These are phyloP conservation scores for Thecaphora thlaspeos DNA, from an alignment of 1,284 basidiomycete genomes.

Conservation along the genomic window DNA sequence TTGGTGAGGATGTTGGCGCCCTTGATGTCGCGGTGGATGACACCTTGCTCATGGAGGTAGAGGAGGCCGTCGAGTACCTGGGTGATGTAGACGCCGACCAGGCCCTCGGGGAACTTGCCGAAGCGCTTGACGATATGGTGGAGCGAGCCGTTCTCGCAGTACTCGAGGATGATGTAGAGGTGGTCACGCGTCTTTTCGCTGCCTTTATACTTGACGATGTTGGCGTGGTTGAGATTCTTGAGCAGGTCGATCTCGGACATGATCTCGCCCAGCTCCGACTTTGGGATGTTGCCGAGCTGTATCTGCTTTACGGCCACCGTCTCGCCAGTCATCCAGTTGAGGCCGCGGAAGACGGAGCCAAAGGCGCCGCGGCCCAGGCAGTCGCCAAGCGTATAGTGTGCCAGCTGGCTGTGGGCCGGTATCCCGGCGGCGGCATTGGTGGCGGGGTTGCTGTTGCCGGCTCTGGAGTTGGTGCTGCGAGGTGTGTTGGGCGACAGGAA, in stretches of 20 bases:
- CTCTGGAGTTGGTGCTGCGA: background rate
- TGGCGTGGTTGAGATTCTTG: conserved; percentile 87
- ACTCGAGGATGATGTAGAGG: conserved; percentile 95
- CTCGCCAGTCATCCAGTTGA: conserved; percentile 88
- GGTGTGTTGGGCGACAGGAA: background rate
- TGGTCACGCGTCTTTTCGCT: conserved; percentile 92
- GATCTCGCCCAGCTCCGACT: conserved; percentile 88
- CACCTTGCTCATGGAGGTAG: conserved; percentile 55
- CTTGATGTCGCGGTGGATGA: conserved; percentile 48
- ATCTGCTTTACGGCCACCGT: conserved; percentile 58
- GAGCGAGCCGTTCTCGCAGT: conserved; percentile 96
- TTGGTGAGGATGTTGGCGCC: conserved; percentile 63
- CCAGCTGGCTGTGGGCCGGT: conserved; percentile 6
- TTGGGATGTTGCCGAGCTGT: conserved; percentile 83
- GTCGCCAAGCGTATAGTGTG: conserved; percentile 68
- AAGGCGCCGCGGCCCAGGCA: conserved; percentile 91
- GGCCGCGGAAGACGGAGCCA: conserved; percentile 85
- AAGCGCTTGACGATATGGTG: conserved; percentile 94
- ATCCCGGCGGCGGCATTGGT: background rate
- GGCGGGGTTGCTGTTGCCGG: too few species aligned
- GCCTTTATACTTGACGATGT: conserved; percentile 98
- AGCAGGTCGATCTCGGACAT: conserved; percentile 98
- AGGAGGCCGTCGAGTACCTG: conserved; percentile 65
- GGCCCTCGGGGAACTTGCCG: conserved; percentile 94
- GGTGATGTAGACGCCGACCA: conserved; percentile 93